A percentile compares a stretch with the other conserved stretches of the same genome.
These are phyloP conservation scores for Dothiorella sarmentorum DNA, from an alignment of 2,329 filamentous ascomycete species.

Conservation along the genomic window DNA sequence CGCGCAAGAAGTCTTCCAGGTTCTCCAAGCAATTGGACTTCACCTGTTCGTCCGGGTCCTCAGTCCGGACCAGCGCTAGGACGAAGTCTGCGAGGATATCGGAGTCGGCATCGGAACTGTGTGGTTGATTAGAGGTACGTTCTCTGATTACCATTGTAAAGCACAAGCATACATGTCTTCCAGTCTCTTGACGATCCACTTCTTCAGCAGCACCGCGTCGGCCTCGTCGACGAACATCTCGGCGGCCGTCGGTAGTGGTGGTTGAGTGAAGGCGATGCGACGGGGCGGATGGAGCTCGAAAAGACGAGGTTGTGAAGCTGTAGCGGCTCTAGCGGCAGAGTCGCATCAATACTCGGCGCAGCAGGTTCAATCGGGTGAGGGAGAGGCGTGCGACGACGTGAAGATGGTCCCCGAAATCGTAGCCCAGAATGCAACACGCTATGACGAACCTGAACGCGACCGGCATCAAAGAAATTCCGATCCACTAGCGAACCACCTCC, in stretches of 20 bases:
- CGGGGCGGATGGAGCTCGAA: background rate
- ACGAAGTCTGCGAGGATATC: slow-evolving; percentile 83
- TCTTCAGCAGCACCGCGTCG: slow-evolving; percentile 60
- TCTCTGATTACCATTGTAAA: background rate
- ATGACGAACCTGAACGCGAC: slow-evolving; percentile 14
- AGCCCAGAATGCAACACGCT: slow-evolving; percentile 12
- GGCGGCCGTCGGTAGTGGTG: background rate
- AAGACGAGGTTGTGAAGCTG: background rate
- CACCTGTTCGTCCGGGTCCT: slow-evolving; percentile 62
- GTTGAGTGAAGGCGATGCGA: background rate
- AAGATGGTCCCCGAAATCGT: slow-evolving; percentile 10
- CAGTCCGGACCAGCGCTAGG: slow-evolving; percentile 69
- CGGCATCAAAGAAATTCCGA: slow-evolving; percentile 5
- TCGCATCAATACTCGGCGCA: background rate
- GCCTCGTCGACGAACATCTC: slow-evolving; percentile 54
- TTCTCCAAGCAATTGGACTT: slow-evolving; percentile 66
- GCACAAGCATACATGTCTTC: slow-evolving; percentile 64
- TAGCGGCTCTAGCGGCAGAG: background rate
- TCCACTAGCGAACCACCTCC: no score
- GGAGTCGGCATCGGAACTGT: slow-evolving; percentile 72
- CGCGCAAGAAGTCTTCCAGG: slow-evolving; percentile 71
- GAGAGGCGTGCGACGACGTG: background rate
- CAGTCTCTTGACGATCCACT: slow-evolving; percentile 73
- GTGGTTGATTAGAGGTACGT: background rate
- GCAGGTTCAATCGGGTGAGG: background rate